Base-by-base conservation (phyloP, 768 basidiomycete species). In the Lactarius quietus region DNA sequence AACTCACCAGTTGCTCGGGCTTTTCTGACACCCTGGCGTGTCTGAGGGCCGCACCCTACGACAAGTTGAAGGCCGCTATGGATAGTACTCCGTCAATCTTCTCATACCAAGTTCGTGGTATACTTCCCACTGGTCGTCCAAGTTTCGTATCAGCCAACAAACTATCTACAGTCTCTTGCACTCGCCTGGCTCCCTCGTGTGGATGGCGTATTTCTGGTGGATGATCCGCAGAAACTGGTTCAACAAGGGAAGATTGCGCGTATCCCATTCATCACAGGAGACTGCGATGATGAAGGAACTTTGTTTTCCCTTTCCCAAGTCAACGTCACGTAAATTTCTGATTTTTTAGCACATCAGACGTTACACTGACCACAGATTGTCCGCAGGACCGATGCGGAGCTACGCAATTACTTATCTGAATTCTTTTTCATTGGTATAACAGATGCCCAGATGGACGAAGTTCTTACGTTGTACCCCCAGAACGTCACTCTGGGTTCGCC, bases 1-100 rank as follows among this genome's bases (percentile, higher is more conserved):
- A 52, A 1, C 63, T 73, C 3, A 76, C 77, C 0, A 77, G 77
- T 1, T 84, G 83, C 66, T n/a, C 73, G 0, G 63, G 68, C 1
- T 63, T 75, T 2, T 26, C 62, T 1, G 78, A 82, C 67, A 81
- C 78, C 2, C 71, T 84, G 3, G 68, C 71, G 1, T 84, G 83
- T 66, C 72, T 84, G 18, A 76, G 82, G 5, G 61, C 66, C 0
- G 76, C 75, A 6, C 76, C 79, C 0, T 78, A 74, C 43, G 62
- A 63, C 0, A 61, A 45, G 6, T 64, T 83, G 8, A 59, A 73
- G 62, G 61, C 59, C 2, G 78, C 79, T 0, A 61, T 81, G 55
- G 71, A 78, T 54, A 15, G 65, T 12, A 71, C 74, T 26, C n/a
- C n/a, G n/a, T n/a, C n/a, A n/a, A n/a, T n/a, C n/a, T n/a, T n/a